Evolutionary conservation across 2,329 filamentous ascomycete species (phyloP), one percentile per base, ranked within the genome.

Genomic region (Aspergillus arachidicola): DNA sequence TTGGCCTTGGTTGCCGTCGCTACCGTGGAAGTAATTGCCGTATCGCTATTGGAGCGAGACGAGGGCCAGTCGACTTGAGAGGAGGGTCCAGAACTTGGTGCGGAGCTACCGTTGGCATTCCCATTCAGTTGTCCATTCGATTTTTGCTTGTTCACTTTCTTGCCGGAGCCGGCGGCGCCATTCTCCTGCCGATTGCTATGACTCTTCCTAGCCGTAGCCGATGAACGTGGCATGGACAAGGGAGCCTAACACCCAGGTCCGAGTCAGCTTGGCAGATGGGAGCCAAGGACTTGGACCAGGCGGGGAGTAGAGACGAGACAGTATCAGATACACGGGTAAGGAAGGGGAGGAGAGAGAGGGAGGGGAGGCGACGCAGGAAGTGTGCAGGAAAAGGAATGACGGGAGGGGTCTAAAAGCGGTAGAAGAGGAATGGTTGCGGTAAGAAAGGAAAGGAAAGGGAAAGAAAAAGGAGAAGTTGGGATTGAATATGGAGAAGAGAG

Each of bases 141-240:
- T 74, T 83, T 85, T 74, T 85, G 83, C 76, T 84, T 85, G 66
- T 79, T 82, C 72, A 89, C 82, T 77, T 89, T 89, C 83, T 89
- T 92, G 70, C 89, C 90, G 58, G 91, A 88, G 74, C 89, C 89
- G 85, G 93, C 90, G 78, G 93, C 85, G 75, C 92, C 93, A 89
- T 92, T 93, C 82, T 97, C 93, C 82, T 96, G 91, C 79, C 91
- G 88, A 74, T 84, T 87, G 80, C 90, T 90, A 82, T 89, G 85
- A 81, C 84, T 90, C 77, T 82, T 82, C 75, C 80, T 81, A 76
- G 79, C 77, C 73, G 81, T 78, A 73, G 75, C 76, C 68, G 75
- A 77, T 78, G 78, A 79, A 75, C 80, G 80, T 79, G 80, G 80
- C 81, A 83, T 83, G 77, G 81, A 79, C 76, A 72, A 81, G 75